These are phyloP conservation scores for Gymnopus androsaceus DNA, from an alignment of 1,284 basidiomycete genomes.

Conservation along the genomic window DNA sequence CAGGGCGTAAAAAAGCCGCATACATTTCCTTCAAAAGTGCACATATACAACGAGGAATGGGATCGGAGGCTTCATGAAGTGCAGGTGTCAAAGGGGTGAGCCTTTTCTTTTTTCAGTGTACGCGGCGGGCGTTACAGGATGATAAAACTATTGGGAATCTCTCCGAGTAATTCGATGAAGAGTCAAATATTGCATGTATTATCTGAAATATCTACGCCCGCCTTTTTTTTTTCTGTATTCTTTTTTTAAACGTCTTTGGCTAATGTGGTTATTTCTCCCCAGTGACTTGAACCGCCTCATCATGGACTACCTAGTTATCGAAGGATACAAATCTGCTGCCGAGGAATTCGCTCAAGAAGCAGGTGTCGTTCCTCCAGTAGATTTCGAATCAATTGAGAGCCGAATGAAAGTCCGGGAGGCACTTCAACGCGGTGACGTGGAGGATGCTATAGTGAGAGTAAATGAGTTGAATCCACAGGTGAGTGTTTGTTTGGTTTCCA, in stretches of 20 bases:
- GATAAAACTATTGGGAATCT: conserved; percentile 84
- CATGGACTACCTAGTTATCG: conserved; percentile 97
- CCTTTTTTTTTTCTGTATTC: conserved; percentile 18
- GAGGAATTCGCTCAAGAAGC: conserved; percentile 93
- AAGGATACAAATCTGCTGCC: conserved; percentile 95
- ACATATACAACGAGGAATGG: conserved; percentile 75
- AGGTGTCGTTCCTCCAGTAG: conserved; percentile 73
- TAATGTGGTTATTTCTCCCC: conserved; percentile 25
- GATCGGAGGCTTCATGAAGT: conserved; percentile 74
- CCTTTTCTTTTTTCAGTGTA: conserved; percentile 25
- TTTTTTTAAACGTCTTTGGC: conserved; percentile 36
- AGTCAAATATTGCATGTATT: conserved; percentile 74
- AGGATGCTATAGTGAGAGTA: conserved; percentile 89
- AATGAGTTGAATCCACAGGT: conserved; percentile 98
- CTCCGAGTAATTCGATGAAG: conserved; percentile 71
- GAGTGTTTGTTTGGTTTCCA: conserved; percentile 36
- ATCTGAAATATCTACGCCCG: conserved; percentile 56
- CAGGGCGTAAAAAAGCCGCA: conserved; percentile 43
- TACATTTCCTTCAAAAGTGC: background rate
- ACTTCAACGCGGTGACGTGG: conserved; percentile 91
- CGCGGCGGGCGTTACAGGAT: conserved; percentile 41
- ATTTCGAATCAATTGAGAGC: conserved; percentile 90
- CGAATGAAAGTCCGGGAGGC: conserved; percentile 94
- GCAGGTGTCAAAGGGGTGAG: conserved; percentile 77
- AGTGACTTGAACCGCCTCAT: conserved; percentile 94